Conservation (phyloP, 2,329 filamentous ascomycete species). For the Acephala macrosclerotiorum region DNA sequence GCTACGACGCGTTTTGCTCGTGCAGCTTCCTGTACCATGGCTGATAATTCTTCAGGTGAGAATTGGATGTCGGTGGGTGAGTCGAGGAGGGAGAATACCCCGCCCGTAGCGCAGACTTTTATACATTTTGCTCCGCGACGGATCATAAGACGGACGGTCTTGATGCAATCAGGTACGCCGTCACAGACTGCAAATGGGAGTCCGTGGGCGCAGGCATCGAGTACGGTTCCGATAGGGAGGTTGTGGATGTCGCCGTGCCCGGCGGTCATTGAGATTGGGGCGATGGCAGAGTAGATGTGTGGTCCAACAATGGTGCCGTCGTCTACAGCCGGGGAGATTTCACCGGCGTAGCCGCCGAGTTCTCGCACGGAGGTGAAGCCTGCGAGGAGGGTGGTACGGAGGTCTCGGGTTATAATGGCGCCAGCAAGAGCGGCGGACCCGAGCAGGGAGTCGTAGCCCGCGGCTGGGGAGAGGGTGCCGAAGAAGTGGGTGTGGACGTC, state of each 20-base stretch:
- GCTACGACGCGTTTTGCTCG: slow-evolving; percentile 50
- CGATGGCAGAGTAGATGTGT: slow-evolving; percentile 56
- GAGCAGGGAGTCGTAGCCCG: neutral
- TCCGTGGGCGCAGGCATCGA: slow-evolving; percentile 44
- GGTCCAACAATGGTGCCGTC: slow-evolving; percentile 55
- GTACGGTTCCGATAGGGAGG: slow-evolving; percentile 46
- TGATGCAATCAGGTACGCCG: slow-evolving; percentile 54
- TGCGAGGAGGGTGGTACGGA: slow-evolving; percentile 51
- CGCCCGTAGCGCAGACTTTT: slow-evolving; percentile 55
- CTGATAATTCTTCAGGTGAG: slow-evolving; percentile 51
- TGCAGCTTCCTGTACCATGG: slow-evolving; percentile 53
- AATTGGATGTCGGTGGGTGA: slow-evolving; percentile 53
- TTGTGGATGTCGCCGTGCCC: slow-evolving; percentile 56
- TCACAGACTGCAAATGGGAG: slow-evolving; percentile 50
- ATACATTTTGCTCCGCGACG: slow-evolving; percentile 56
- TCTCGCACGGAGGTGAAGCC: slow-evolving; percentile 61
- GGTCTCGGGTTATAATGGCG: slow-evolving; percentile 50
- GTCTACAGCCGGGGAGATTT: slow-evolving; percentile 51
- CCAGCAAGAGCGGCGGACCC: slow-evolving; percentile 46
- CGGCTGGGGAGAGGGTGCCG: slow-evolving; percentile 42
- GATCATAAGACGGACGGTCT: slow-evolving; percentile 51
- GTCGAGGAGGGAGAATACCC: slow-evolving; percentile 52
- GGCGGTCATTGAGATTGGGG: slow-evolving; percentile 54
- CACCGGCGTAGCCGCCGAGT: slow-evolving; percentile 54
- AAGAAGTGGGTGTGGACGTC: slow-evolving; percentile 59